These are phyloP conservation scores for Wickerhamomyces kurtzmanii DNA, from an alignment of 805 yeast genomes.

Conservation along the genomic window DNA sequence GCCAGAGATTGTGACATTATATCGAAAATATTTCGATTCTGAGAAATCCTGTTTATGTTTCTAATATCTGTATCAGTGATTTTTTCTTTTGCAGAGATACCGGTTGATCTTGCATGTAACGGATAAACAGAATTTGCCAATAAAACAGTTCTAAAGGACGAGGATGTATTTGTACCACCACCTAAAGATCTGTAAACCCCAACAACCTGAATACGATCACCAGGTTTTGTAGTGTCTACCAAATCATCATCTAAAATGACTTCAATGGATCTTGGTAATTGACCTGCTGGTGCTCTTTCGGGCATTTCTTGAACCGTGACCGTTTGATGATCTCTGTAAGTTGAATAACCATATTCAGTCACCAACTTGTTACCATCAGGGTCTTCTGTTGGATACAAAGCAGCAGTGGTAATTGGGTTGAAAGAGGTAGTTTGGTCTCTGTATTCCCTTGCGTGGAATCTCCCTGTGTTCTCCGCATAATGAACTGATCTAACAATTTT, in stretches of 20 bases:
- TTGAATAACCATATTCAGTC: constrained; percentile 89
- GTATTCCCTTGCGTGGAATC: constrained; percentile 86
- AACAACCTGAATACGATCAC: constrained; percentile 88
- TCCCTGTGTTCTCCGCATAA: constrained; percentile 75
- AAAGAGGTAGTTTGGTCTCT: constrained; percentile 88
- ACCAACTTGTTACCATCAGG: constrained; percentile 79
- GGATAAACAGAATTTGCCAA: constrained; percentile 87
- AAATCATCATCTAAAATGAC: constrained; percentile 91
- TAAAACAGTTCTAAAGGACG: constrained; percentile 75
- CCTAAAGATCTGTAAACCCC: constrained; percentile 93
- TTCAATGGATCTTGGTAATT: constrained; percentile 87
- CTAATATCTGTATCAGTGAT: constrained; percentile 79
- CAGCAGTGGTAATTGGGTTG: constrained; percentile 73
- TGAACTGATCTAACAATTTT: constrained; percentile 87
- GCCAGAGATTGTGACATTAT: constrained; percentile 80
- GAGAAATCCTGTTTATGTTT: constrained; percentile 72
- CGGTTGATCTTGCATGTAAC: constrained; percentile 78
- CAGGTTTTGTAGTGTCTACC: constrained; percentile 89
- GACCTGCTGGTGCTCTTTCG: constrained; percentile 96
- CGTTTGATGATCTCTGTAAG: constrained; percentile 90
- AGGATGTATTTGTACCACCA: constrained; percentile 41
- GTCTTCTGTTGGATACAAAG: constrained; percentile 89
- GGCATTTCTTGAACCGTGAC: constrained; percentile 96
- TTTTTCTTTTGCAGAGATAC: constrained; percentile 60
- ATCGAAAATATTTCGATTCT: constrained; percentile 64